phyloP scores from a whole-genome alignment of 1,284 basidiomycete genomes.

The Trichosporon ovoides region DNA sequence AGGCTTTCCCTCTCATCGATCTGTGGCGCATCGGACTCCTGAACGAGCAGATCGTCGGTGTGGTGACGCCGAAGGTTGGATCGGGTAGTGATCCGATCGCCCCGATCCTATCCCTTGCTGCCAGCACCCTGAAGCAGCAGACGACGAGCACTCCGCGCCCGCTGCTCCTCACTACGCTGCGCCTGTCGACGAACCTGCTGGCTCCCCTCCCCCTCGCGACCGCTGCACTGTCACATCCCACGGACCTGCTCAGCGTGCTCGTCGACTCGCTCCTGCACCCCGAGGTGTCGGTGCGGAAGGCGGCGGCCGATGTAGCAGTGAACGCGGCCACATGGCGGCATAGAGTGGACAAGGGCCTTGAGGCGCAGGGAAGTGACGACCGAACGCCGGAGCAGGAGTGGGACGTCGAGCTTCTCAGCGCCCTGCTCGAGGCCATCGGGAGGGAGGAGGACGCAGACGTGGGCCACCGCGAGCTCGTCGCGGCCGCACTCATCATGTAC shows the following conservation, averaged over 20 bases:
- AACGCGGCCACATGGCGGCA: constrained; percentile 66
- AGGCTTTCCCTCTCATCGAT: constrained; percentile 75
- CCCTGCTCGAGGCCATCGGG: constrained; percentile 66
- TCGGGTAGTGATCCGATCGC: neutral
- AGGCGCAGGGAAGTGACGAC: constrained; percentile 25
- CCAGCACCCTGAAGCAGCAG: constrained; percentile 17
- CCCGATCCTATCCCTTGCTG: constrained; percentile 50
- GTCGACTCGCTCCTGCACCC: constrained; percentile 64
- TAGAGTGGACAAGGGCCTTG: constrained; percentile 50
- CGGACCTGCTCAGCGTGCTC: constrained; percentile 54
- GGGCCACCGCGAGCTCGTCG: constrained; percentile 71
- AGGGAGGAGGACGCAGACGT: constrained; percentile 70
- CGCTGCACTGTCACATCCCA: constrained; percentile 52
- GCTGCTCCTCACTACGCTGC: constrained; percentile 63
- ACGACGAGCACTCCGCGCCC: constrained; percentile 39
- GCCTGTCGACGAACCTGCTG: constrained; percentile 69
- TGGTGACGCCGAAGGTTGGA: constrained; percentile 51
- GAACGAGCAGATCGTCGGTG: constrained; percentile 57
- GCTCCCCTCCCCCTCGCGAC: constrained; percentile 55
- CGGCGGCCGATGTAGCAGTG: constrained; percentile 74
- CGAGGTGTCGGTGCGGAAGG: constrained; percentile 64
- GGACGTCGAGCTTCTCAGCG: constrained; percentile 75
- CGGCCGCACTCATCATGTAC: constrained; percentile 65
- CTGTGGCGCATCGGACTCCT: constrained; percentile 74
- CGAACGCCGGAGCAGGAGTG: constrained; percentile 63